Evolutionary conservation across 176 grass and related monocot genomes (phyloP), one percentile per base, ranked within the genome.

Genomic region (Themeda triandra): DNA sequence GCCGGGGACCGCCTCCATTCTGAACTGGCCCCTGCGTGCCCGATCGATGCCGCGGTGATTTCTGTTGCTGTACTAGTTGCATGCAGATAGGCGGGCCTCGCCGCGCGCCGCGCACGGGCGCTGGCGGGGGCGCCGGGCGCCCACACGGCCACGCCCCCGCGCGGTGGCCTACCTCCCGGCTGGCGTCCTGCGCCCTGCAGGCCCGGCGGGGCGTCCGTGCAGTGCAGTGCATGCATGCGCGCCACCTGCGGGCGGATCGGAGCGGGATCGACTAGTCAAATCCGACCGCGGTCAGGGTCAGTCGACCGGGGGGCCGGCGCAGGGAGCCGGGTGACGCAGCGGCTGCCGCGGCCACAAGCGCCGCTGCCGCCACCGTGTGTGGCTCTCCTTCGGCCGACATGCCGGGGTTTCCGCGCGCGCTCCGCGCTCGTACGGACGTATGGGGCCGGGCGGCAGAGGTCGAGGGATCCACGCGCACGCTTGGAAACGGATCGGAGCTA

Each of bases 321-420:
- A 6, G 9, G 40, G 41, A 44, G 39, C 3, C 13, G 9, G 51
- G 39, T 18, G 77, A 86, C 78, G 71, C 53, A 25, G 77, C 1
- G 44, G 5, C 11, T 10, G 71, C 49, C 63, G 63, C 71, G 40
- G 82, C 87, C 87, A 81, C 87, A 80, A 81, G 19, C 62, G 30
- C 14, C 33, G 33, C 45, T 42, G 33, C 87, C 32, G 56, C 63
- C 39, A 13, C 36, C 27, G 36, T 44, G 27, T 70, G 63, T 44
- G 78, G 44, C 70, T 75, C 69, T 81, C 85, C 33, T 69, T 32
- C 62, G 78, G 79, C 71, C 78, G 71, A 87, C 78, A 67, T 44
- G 41, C 36, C 75, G 19, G 25, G 33, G 31, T 8, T 70, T 3
- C 13, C 37, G n/a, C n/a, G n/a, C n/a, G n/a, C n/a, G 37, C 8